phyloP scores from a whole-genome alignment of 1,284 basidiomycete species.

The Irpex lacteus region DNA sequence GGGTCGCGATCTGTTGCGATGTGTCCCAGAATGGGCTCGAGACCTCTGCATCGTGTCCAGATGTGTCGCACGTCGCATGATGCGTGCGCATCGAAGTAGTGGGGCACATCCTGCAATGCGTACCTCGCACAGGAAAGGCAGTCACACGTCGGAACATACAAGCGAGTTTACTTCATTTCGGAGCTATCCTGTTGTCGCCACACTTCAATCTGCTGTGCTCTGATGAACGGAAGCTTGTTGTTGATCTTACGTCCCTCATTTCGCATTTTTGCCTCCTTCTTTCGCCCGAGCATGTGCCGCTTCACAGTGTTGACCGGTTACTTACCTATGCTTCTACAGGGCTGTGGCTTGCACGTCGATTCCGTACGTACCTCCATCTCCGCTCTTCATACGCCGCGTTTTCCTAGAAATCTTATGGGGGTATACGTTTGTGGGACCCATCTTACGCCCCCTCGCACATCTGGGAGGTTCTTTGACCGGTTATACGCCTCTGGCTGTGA shows the following conservation, averaged over 20 bases:
- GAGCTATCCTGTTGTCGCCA: not conserved
- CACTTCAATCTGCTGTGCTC: not conserved
- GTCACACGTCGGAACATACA: not conserved
- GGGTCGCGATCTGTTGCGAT: not conserved
- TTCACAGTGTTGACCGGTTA: conserved; percentile 14
- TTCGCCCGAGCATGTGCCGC: not conserved
- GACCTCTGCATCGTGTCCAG: not conserved
- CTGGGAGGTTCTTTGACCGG: not conserved
- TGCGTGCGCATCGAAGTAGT: not conserved
- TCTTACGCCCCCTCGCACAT: not conserved
- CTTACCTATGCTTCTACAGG: conserved; percentile 39
- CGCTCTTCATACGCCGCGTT: not conserved
- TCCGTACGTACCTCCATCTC: conserved; percentile 41
- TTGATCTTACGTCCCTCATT: not conserved
- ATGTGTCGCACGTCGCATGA: not conserved
- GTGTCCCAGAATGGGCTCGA: not conserved
- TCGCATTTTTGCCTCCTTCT: not conserved
- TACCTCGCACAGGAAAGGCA: not conserved
- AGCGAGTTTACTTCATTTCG: not conserved
- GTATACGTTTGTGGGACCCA: not conserved
- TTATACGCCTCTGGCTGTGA: not conserved
- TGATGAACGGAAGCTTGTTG: not conserved
- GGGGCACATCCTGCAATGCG: not conserved
- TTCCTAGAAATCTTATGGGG: not conserved
- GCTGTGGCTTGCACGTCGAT: conserved; percentile 66